Evolutionary conservation across 106 monocot species (phyloP), one percentile per base, ranked within the genome.

Genomic region (Allium sativum): DNA sequence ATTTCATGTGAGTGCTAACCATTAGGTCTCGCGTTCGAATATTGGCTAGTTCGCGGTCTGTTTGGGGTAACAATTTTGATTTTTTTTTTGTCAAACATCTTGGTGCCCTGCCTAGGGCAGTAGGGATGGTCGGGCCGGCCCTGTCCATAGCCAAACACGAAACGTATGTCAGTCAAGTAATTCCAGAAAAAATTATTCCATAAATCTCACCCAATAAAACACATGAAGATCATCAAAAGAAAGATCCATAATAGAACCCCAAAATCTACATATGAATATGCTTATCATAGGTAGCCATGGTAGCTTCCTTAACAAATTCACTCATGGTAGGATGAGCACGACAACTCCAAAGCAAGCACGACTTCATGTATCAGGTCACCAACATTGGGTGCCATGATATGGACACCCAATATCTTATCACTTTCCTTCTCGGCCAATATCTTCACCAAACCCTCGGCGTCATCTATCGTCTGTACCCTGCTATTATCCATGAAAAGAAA

Each of bases 261-360:
- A n/a, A n/a, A n/a, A 54, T 13, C 53, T 73, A 90, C 3, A 90
- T 85, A 59, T 90, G 90, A 62, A 90, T 90, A 45, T 85, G 82
- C 68, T 90, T 90, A 42, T 82, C 81, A 16, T 85, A 90, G 42
- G 90, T 90, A 12, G 85, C 85, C 90, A 90, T 82, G 15, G 85
- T 82, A 43, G 90, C 90, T 58, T 90, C 90, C 78, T 90, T 90
- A 73, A 90, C 61, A 42, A 85, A 85, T 70, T 90, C 90, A 10
- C 90, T 90, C 90, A 90, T 75, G 1, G 90, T 90, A 4, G 90
- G 90, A 56, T 90, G 90, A 0, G 90, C 90, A 46, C 85, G 90
- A 68, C 90, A 90, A 18, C 85, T 90, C 81, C 73, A 90, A 21
- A 3, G 90, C 90, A 45, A 90, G 66, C n/a, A 68, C 76, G 3